Evolutionary conservation across 345 rosid genomes (phyloP).

Genomic region (Bruguiera parviflora): DNA sequence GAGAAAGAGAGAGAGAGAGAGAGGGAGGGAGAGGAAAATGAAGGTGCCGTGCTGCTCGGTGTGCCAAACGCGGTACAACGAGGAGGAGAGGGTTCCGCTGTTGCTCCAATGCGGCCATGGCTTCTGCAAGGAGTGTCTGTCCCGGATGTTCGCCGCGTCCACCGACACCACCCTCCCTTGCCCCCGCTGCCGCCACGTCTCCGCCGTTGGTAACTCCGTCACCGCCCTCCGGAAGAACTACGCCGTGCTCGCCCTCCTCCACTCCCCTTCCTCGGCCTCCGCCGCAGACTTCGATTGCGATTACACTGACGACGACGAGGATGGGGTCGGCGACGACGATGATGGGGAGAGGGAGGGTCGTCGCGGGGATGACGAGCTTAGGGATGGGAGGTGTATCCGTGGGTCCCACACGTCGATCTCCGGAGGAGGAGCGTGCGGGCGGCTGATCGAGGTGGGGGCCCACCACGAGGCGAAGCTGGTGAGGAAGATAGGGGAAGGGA

Average conservation of each 20-base stretch:
- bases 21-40: slow-evolving; percentile 21
- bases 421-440: slow-evolving; percentile 46
- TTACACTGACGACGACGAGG: slow-evolving; percentile 64
- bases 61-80: slow-evolving; percentile 90
- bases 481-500: slow-evolving; percentile 60
- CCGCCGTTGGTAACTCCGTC: slow-evolving; percentile 89
- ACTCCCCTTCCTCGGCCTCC: slow-evolving; percentile 36
- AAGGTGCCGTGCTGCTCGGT: slow-evolving; percentile 88
- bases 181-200: slow-evolving; percentile 90
- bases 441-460: slow-evolving; percentile 68
- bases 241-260: slow-evolving; percentile 71
- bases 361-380: too few relatives aligned
- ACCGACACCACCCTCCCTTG: slow-evolving; percentile 70
- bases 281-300: slow-evolving; percentile 59
- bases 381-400: slow-evolving; percentile 34
- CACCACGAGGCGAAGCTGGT: slow-evolving; percentile 67
- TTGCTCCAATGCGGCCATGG: slow-evolving; percentile 96
- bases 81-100: slow-evolving; percentile 82
- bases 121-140: slow-evolving; percentile 85
- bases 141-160: slow-evolving; percentile 83
- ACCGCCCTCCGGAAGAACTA: slow-evolving; percentile 79
- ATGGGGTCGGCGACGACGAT: slow-evolving; percentile 16
- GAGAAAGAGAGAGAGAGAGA: too few relatives aligned
- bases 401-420: slow-evolving; percentile 66
- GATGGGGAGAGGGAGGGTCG: slow-evolving; percentile 11